Conservation (phyloP, 495 filamentous ascomycete genomes). For the Thermothielavioides terrestris region DNA sequence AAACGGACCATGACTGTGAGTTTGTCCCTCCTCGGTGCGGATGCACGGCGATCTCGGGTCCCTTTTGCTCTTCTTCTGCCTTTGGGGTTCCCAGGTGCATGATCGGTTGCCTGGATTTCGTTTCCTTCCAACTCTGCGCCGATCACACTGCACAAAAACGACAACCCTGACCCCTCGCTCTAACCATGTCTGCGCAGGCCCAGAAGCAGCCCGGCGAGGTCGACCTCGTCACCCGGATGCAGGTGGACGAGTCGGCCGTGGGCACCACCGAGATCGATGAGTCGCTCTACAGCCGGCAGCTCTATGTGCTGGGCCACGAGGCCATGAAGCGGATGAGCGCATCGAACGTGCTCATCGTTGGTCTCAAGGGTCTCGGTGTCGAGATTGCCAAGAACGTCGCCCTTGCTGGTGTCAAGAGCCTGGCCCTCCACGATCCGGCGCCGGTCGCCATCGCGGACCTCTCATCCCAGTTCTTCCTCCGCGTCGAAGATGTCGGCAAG, state of each 20-base stretch:
- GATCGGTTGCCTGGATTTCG: too few species aligned
- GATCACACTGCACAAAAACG: not conserved
- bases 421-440: conserved; percentile 81
- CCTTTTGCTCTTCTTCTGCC: too few species aligned
- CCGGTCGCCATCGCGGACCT: conserved; percentile 76
- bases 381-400: conserved; percentile 99
- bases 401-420: conserved; percentile 76
- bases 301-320: conserved; percentile 97
- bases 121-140: too few species aligned
- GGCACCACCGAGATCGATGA: conserved; percentile 75
- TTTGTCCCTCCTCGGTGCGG: too few species aligned
- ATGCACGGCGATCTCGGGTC: too few species aligned
- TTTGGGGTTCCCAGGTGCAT: too few species aligned
- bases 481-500: conserved; percentile 80
- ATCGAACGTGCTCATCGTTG: conserved; percentile 88
- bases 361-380: conserved; percentile 87
- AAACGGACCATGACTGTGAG: conserved; percentile 84
- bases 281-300: conserved; percentile 92
- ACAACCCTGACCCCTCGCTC: not conserved
- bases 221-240: conserved; percentile 67
- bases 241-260: conserved; percentile 60
- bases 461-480: conserved; percentile 95
- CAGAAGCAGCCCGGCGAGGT: conserved; percentile 39
- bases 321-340: conserved; percentile 99
- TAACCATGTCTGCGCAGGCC: conserved; percentile 22